These are phyloP conservation scores for Cyclanthera cordifolia DNA, from an alignment of 306 rosid species.

Conservation along the genomic window DNA sequence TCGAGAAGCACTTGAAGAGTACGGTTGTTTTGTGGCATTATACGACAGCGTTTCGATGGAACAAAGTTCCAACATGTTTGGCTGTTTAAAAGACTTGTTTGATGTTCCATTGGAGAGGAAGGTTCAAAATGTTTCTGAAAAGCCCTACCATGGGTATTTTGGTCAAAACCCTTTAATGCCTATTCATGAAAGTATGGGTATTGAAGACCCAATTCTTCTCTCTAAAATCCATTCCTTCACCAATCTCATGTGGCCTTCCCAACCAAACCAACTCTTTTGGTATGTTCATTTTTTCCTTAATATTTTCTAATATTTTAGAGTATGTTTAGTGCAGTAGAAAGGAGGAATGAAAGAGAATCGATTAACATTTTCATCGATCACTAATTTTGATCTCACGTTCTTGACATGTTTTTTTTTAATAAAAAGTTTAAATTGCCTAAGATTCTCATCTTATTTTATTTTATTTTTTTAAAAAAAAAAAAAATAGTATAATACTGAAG, in stretches of 20 bases:
- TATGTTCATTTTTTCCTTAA: too few relatives aligned
- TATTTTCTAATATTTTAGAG: too few relatives aligned
- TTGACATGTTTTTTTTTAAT: too few relatives aligned
- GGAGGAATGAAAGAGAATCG: too few relatives aligned
- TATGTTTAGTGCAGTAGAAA: too few relatives aligned
- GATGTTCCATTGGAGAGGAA: constrained; percentile 32
- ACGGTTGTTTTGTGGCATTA: constrained; percentile 27
- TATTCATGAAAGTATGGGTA: constrained; percentile 44
- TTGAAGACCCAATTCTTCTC: constrained; percentile 18
- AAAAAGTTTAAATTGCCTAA: too few relatives aligned
- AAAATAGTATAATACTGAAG: too few relatives aligned
- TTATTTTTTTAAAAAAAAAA: too few relatives aligned
- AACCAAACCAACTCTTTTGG: constrained; percentile 18
- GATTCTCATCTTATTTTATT: too few relatives aligned
- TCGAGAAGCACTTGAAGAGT: constrained; percentile 29
- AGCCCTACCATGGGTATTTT: constrained; percentile 32
- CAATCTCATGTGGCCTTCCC: constrained; percentile 28
- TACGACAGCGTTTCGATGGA: constrained; percentile 19
- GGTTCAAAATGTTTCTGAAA: constrained; percentile 30
- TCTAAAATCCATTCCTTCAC: constrained; percentile 19
- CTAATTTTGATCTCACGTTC: too few relatives aligned
- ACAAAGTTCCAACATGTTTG: constrained; percentile 10
- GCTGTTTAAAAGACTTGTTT: constrained; percentile 18
- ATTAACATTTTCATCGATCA: too few relatives aligned
- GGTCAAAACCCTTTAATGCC: constrained; percentile 30